These are phyloP conservation scores for Trypanosoma avium DNA, from an alignment of 208 protist species.

Conservation along the genomic window DNA sequence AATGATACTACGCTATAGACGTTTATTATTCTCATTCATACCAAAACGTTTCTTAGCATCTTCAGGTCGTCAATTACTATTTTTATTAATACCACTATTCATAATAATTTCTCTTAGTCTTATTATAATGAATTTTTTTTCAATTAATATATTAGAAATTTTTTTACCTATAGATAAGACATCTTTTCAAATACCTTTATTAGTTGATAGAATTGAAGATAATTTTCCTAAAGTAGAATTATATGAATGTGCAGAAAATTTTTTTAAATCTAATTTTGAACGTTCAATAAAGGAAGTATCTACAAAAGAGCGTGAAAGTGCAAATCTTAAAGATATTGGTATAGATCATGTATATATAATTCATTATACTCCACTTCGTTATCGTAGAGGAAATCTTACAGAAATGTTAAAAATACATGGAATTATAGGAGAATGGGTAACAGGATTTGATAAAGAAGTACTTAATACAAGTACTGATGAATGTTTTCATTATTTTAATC, in stretches of 20 bases:
- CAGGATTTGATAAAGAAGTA: conserved; percentile 24
- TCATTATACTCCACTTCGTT: conserved; percentile 27
- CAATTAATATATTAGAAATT: no score
- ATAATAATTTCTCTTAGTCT: no score
- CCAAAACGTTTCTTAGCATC: no score
- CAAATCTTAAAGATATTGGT: conserved; percentile 10
- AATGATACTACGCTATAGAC: no score
- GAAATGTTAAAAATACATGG: conserved; percentile 12
- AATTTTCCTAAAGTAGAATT: conserved; percentile 6
- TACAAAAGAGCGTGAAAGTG: not conserved
- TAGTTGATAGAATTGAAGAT: no score
- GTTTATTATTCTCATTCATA: no score
- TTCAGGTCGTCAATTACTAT: no score
- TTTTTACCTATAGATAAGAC: no score
- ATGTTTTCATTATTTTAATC: conserved; percentile 23
- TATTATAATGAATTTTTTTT: no score
- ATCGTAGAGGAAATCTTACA: conserved; percentile 13
- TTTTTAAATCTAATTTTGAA: conserved; percentile 21
- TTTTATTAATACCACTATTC: no score
- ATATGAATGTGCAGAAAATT: conserved; percentile 2
- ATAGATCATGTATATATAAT: conserved; percentile 36
- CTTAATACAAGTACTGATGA: conserved; percentile 9
- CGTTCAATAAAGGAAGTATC: not conserved
- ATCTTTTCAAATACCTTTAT: no score
- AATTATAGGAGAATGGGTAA: conserved; percentile 24